phyloP scores from a whole-genome alignment of 2,329 filamentous ascomycete genomes.

The Fusarium zealandicum region DNA sequence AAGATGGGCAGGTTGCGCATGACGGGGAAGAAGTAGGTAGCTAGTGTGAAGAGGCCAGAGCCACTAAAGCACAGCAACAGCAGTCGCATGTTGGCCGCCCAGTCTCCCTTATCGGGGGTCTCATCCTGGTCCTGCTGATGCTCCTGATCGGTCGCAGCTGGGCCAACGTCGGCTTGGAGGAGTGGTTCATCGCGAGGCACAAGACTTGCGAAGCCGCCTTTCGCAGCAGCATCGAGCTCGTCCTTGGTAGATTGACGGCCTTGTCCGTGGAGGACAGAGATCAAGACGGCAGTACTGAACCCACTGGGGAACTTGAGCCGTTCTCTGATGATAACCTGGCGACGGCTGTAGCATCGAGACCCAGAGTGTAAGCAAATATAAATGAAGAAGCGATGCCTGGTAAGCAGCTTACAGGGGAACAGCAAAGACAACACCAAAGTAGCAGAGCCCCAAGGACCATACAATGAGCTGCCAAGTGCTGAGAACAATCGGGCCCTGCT shows the following conservation, averaged over 20 bases:
- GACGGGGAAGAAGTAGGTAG: slow-evolving; percentile 88
- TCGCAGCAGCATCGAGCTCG: slow-evolving; percentile 46
- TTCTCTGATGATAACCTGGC: slow-evolving; percentile 91
- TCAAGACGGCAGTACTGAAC: slow-evolving; percentile 93
- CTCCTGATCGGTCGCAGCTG: slow-evolving; percentile 38
- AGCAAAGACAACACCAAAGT: slow-evolving; percentile 96
- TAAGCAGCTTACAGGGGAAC: slow-evolving; percentile 71
- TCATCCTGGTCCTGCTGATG: slow-evolving; percentile 46
- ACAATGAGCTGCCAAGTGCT: slow-evolving; percentile 80
- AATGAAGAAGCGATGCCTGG: neutral
- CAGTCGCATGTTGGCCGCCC: slow-evolving; percentile 59
- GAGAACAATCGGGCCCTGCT: slow-evolving; percentile 78
- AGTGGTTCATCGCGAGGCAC: slow-evolving; percentile 44
- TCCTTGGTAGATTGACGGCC: slow-evolving; percentile 45
- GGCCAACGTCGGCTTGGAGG: slow-evolving; percentile 36
- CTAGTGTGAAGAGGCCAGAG: slow-evolving; percentile 74
- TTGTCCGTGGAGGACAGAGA: slow-evolving; percentile 82
- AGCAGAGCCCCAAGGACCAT: slow-evolving; percentile 92
- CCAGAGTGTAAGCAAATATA: slow-evolving; percentile 3
- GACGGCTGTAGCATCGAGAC: slow-evolving; percentile 58
- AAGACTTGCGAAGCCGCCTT: slow-evolving; percentile 54
- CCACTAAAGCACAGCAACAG: slow-evolving; percentile 64
- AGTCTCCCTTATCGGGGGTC: slow-evolving; percentile 41
- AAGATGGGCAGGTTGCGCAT: slow-evolving; percentile 88
- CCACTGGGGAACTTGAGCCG: slow-evolving; percentile 94